Conservation (phyloP, 2,329 filamentous ascomycete species). For the Ambrosiella beaveri region DNA sequence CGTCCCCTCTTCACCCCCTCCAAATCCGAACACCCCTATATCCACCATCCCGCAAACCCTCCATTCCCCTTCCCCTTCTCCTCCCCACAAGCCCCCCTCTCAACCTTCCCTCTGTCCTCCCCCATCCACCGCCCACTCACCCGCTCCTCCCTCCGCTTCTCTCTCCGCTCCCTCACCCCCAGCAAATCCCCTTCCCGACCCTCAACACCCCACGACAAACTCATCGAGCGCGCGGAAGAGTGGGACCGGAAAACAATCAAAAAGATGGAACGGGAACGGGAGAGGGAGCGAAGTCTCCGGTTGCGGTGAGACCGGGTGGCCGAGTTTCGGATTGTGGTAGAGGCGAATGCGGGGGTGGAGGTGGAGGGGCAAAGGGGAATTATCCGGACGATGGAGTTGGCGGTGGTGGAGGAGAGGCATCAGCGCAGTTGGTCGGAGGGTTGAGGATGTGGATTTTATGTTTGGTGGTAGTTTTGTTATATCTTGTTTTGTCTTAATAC, state of each 20-base stretch:
- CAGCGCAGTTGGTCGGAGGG: background rate
- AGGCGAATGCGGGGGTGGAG: background rate
- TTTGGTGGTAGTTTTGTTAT: background rate
- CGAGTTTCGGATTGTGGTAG: constrained; percentile 3
- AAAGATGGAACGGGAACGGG: background rate
- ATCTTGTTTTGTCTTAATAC: background rate
- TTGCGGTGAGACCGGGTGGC: constrained; percentile 8
- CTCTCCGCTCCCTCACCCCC: background rate
- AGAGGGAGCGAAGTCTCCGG: background rate
- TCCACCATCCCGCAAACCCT: background rate
- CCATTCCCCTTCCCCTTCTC: background rate
- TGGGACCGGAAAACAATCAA: background rate
- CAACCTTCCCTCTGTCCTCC: background rate
- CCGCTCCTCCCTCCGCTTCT: background rate
- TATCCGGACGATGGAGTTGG: constrained; percentile 4
- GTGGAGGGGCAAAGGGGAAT: constrained; percentile 1
- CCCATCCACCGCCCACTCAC: too few relatives aligned
- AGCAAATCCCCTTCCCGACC: background rate
- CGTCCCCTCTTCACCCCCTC: background rate
- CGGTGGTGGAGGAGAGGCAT: constrained; percentile 3
- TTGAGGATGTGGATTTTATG: background rate
- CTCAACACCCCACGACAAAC: background rate
- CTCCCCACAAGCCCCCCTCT: background rate
- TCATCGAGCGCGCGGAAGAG: background rate
- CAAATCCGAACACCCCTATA: background rate